phyloP scores from a whole-genome alignment of 495 filamentous ascomycete genomes.

The Aspergillus ostianus region DNA sequence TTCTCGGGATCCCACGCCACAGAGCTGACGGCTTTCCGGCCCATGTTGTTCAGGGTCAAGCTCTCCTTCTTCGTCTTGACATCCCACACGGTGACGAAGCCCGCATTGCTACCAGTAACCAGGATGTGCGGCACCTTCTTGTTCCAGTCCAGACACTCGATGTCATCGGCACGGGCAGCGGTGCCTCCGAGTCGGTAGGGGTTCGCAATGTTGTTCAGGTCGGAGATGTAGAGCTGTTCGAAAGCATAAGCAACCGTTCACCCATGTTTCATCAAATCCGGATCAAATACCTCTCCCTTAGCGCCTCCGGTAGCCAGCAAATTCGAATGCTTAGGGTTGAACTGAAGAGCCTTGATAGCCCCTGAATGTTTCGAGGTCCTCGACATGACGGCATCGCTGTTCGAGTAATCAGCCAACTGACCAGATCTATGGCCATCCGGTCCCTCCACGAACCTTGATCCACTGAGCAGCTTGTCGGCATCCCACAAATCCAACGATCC shows the following conservation, averaged over 20 bases:
- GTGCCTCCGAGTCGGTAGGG: conserved; percentile 86
- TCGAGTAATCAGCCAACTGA: conserved; percentile 22
- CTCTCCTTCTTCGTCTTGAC: conserved; percentile 96
- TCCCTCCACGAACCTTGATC: conserved; percentile 46
- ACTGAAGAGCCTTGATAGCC: conserved; percentile 92
- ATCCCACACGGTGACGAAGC: conserved; percentile 98
- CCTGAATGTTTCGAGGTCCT: conserved; percentile 90
- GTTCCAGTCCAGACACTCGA: conserved; percentile 97
- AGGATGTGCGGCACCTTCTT: conserved; percentile 96
- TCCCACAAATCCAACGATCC: conserved; percentile 96
- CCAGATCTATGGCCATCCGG: background rate
- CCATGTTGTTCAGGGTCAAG: conserved; percentile 87
- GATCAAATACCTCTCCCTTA: conserved; percentile 71
- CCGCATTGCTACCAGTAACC: conserved; percentile 89
- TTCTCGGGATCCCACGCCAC: conserved; percentile 96
- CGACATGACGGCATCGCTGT: conserved; percentile 75
- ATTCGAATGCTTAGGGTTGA: conserved; percentile 92
- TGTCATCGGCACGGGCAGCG: conserved; percentile 85
- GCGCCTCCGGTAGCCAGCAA: conserved; percentile 89
- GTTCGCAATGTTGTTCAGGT: conserved; percentile 82
- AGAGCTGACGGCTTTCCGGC: conserved; percentile 88
- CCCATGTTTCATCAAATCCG: background rate
- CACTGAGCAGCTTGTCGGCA: conserved; percentile 76
- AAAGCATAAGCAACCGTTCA: conserved; percentile 1
- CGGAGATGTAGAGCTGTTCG: conserved; percentile 77